Conservation (phyloP, 2,329 filamentous ascomycete genomes). For the Diaporthe batatas region DNA sequence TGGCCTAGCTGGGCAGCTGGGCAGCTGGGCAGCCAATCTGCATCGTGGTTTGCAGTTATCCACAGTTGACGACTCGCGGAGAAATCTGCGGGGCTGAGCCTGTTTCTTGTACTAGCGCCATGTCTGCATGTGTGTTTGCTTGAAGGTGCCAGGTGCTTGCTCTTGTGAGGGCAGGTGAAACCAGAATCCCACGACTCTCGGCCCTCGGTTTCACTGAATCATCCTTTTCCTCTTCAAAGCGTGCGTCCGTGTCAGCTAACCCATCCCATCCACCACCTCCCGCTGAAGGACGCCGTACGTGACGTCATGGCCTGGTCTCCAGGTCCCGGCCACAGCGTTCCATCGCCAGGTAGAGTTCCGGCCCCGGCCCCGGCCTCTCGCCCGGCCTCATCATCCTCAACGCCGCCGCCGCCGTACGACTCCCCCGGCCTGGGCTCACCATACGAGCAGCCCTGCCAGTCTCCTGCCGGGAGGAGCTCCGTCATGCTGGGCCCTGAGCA, state of each 20-base stretch:
- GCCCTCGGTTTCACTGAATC: slow-evolving; percentile 6
- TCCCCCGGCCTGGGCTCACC: slow-evolving; percentile 23
- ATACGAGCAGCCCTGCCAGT: slow-evolving; percentile 34
- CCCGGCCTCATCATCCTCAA: slow-evolving; percentile 21
- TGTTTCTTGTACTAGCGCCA: slow-evolving; percentile 25
- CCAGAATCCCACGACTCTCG: slow-evolving; percentile 6
- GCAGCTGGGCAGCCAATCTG: slow-evolving; percentile 8
- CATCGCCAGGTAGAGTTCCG: slow-evolving; percentile 18
- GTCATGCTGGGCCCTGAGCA: slow-evolving; percentile 34
- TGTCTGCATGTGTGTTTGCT: slow-evolving; percentile 5
- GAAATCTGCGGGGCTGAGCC: slow-evolving; percentile 28
- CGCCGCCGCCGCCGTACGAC: slow-evolving; percentile 37
- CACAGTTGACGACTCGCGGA: slow-evolving; percentile 26
- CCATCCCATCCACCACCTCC: slow-evolving; percentile 4
- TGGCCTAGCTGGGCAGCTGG: neutral
- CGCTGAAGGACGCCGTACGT: slow-evolving; percentile 2
- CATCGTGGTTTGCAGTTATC: neutral
- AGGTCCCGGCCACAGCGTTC: slow-evolving; percentile 14
- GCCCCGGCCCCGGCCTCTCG: slow-evolving; percentile 10
- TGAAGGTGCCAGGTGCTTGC: no score
- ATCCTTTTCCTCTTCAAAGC: neutral
- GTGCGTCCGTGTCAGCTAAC: slow-evolving; percentile 4
- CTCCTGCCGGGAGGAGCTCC: neutral
- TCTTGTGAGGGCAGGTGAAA: slow-evolving; percentile 9
- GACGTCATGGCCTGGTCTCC: slow-evolving; percentile 40